These are phyloP conservation scores for Setomelanomma holmii DNA, from an alignment of 2,329 filamentous ascomycete species.

Conservation along the genomic window DNA sequence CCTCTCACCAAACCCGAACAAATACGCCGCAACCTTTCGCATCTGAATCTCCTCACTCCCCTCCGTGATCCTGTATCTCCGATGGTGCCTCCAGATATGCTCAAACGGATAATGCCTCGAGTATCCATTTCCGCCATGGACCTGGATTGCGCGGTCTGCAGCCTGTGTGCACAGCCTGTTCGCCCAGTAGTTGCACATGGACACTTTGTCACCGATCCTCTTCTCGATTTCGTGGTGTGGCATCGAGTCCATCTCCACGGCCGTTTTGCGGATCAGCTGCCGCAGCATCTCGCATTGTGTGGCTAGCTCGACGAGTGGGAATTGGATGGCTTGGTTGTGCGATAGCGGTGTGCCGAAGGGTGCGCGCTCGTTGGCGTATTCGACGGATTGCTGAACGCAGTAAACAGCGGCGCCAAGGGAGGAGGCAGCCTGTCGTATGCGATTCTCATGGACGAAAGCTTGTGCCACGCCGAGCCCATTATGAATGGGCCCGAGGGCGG, in stretches of 20 bases:
- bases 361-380: slow-evolving; percentile 62
- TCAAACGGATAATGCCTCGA: slow-evolving; percentile 67
- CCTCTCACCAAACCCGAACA: slow-evolving; percentile 62
- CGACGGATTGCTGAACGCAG: slow-evolving; percentile 65
- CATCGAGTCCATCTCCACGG: slow-evolving; percentile 66
- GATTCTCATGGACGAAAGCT: slow-evolving; percentile 71
- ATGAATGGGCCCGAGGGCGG: slow-evolving; percentile 61
- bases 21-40: slow-evolving; percentile 67
- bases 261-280: slow-evolving; percentile 67
- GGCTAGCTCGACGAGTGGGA: slow-evolving; percentile 67
- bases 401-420: slow-evolving; percentile 66
- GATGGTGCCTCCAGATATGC: slow-evolving; percentile 70
- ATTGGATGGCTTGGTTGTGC: slow-evolving; percentile 69
- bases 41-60: slow-evolving; percentile 72
- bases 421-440: slow-evolving; percentile 69
- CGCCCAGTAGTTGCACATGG: slow-evolving; percentile 72
- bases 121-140: slow-evolving; percentile 67
- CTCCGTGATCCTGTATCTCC: slow-evolving; percentile 69
- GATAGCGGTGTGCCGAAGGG: slow-evolving; percentile 65
- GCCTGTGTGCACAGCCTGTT: slow-evolving; percentile 67
- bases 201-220: slow-evolving; percentile 66
- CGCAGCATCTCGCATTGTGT: slow-evolving; percentile 69
- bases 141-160: slow-evolving; percentile 68
- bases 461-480: slow-evolving; percentile 67
- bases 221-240: slow-evolving; percentile 63